Percentiles rank a stretch among this genome's conserved stretches.
Evolutionary conservation across 495 filamentous ascomycete genomes (phyloP).

Genomic region (Clavariopsis aquatica): DNA sequence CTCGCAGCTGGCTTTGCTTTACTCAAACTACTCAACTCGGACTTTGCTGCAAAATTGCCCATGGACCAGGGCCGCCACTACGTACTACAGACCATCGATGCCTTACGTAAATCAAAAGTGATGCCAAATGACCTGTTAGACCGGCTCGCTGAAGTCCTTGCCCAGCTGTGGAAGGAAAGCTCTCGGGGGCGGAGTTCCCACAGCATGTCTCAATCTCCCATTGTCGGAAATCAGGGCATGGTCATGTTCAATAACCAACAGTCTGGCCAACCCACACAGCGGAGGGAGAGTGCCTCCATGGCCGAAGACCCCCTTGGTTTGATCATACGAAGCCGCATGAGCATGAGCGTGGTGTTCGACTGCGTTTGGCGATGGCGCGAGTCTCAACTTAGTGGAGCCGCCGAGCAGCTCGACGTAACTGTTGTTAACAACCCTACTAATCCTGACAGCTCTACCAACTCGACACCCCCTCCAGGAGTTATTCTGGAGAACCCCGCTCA

Average conservation of each 20-base stretch:
- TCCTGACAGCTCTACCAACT: conserved; percentile 66
- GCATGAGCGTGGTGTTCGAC: conserved; percentile 90
- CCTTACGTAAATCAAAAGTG: conserved; percentile 76
- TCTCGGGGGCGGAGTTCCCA: conserved; percentile 41
- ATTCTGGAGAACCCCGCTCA: conserved; percentile 32
- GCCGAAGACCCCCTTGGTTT: conserved; percentile 77
- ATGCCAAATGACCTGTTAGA: conserved; percentile 81
- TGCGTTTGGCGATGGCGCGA: conserved; percentile 93
- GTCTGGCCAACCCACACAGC: conserved; percentile 7
- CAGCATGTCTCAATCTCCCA: conserved; percentile 38
- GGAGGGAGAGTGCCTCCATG: conserved; percentile 36
- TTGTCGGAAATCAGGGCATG: conserved; percentile 20
- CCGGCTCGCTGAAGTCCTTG: conserved; percentile 83
- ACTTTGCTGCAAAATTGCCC: conserved; percentile 74
- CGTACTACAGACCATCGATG: conserved; percentile 74
- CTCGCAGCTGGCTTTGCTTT: conserved; percentile 83
- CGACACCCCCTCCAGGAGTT: conserved; percentile 46
- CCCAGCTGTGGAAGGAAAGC: conserved; percentile 82
- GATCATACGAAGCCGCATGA: conserved; percentile 85
- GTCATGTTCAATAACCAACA: conserved; percentile 32
- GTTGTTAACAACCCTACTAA: conserved; percentile 86
- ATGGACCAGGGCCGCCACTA: conserved; percentile 70
- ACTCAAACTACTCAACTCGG: conserved; percentile 81
- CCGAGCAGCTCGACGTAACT: conserved; percentile 68
- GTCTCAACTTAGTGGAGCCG: conserved; percentile 70